A percentile compares a stretch with the other conserved stretches of the same genome.
phyloP scores from a whole-genome alignment of 2,329 filamentous ascomycete genomes.

The Lasiodiplodia gonubiensis region DNA sequence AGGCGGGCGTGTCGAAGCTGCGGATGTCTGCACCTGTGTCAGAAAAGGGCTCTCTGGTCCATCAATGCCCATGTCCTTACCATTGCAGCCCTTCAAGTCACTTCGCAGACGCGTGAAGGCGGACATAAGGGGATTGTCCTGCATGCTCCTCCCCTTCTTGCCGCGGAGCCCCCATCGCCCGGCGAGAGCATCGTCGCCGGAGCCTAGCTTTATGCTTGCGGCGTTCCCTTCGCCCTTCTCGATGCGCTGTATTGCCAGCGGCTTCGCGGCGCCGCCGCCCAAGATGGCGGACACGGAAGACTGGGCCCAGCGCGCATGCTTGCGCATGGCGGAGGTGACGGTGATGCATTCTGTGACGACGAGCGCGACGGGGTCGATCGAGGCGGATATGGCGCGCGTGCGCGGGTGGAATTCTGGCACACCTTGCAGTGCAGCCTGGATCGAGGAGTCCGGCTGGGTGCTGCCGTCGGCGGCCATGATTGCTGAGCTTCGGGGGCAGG shows the following conservation, averaged over 20 bases:
- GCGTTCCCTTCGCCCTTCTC: conserved; percentile 44
- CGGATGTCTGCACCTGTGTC: conserved; percentile 70
- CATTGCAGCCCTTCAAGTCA: conserved; percentile 84
- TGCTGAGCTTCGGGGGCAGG: conserved; percentile 18
- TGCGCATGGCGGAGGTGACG: conserved; percentile 97
- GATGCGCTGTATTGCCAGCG: conserved; percentile 42
- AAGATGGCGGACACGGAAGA: conserved; percentile 96
- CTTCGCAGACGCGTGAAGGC: conserved; percentile 89
- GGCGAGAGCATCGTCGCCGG: conserved; percentile 64
- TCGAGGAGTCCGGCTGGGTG: conserved; percentile 25
- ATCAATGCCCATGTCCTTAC: conserved; percentile 51
- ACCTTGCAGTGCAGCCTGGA: conserved; percentile 18
- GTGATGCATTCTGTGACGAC: conserved; percentile 99
- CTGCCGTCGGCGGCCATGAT: conserved; percentile 24
- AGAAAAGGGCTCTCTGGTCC: conserved; percentile 30
- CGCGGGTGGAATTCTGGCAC: conserved; percentile 20
- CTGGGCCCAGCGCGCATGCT: conserved; percentile 93
- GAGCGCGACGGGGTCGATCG: conserved; percentile 87
- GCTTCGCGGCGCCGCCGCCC: conserved; percentile 68
- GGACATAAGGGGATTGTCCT: conserved; percentile 95
- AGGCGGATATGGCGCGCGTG: conserved; percentile 65
- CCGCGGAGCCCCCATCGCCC: conserved; percentile 93
- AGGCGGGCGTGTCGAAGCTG: conserved; percentile 83
- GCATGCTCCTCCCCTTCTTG: conserved; percentile 95
- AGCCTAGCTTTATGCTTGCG: conserved; percentile 39